Percentiles rank a stretch among this genome's conserved stretches.
These are phyloP conservation scores for Magnolia kwangsiensis DNA, from an alignment of 164 flowering plant genomes.

Conservation along the genomic window DNA sequence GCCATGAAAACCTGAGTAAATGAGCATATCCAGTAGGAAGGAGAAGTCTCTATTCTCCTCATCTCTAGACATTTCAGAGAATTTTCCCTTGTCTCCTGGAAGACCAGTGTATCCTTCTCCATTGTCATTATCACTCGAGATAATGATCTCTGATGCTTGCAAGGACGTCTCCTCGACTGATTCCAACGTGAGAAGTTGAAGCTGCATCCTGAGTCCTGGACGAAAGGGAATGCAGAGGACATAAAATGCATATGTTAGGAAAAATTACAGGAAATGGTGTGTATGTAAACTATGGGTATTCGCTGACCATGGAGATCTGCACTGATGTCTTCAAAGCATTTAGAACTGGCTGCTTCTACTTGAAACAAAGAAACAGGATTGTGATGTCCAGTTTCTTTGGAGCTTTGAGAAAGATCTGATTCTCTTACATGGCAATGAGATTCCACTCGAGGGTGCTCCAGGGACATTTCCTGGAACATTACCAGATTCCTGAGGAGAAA, in stretches of 20 bases:
- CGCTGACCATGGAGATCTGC: slow-evolving; percentile 71
- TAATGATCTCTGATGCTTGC: slow-evolving; percentile 40
- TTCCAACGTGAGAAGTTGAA: slow-evolving; percentile 49
- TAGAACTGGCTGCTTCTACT: slow-evolving; percentile 58
- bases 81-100: slow-evolving; percentile 2
- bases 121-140: slow-evolving; percentile 49
- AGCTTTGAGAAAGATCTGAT: slow-evolving; percentile 46
- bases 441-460: slow-evolving; percentile 17
- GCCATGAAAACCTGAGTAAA: slow-evolving; percentile 38
- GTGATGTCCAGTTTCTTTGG: slow-evolving; percentile 69
- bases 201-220: slow-evolving; percentile 42
- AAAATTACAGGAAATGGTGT: not conserved
- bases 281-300: not conserved
- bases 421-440: slow-evolving; percentile 29
- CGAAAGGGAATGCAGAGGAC: not conserved
- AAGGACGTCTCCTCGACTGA: slow-evolving; percentile 33
- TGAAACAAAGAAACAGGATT: slow-evolving; percentile 84
- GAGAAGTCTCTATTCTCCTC: slow-evolving; percentile 38
- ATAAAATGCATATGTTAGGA: not conserved
- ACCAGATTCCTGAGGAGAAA: not conserved
- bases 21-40: slow-evolving; percentile 54
- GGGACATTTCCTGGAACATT: slow-evolving; percentile 38
- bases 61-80: not conserved
- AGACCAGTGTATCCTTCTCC: slow-evolving; percentile 7
- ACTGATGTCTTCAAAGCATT: slow-evolving; percentile 75